Evolutionary conservation across 371 early-diverging fungal species (phyloP), one percentile per base, ranked within the genome.

Genomic region (Batkoa obscura): DNA sequence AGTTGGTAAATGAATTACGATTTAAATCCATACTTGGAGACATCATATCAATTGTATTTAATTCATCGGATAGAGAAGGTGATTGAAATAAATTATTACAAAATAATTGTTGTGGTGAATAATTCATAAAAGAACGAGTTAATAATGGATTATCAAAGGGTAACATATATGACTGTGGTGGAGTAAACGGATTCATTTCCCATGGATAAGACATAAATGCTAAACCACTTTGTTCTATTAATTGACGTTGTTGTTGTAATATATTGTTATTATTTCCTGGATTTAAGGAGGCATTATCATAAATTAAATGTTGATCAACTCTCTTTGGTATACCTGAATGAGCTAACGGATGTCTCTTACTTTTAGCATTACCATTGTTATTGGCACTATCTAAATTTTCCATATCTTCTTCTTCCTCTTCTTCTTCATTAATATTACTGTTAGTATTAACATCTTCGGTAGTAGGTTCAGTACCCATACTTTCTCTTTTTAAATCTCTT

Each of bases 401-500:
- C 5, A 5, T 39, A 13, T 17, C 34, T 12, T 12, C 8, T 5
- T 3, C 31, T 4, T 33, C 50, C 13, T 35, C 33, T 13, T 38
- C 31, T 17, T 35, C 39, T n/a, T n/a, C n/a, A n/a, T n/a, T n/a
- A n/a, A n/a, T n/a, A n/a, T n/a, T n/a, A n/a, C n/a, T n/a, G 12
- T 6, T 5, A 3, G 38, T 3, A 37, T 34, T 3, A 12, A 41
- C 17, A 13, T 37, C 36, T 2, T 4, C 23, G 53, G 53, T 53
- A n/a, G 53, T 38, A 10, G 53, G 53, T 31, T 53, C 53, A 31
- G 38, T 41, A 9, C 53, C 53, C 5, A 31, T 31, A 3, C 15
- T 6, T 72, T 97, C 98, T 50, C 99, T 80, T 71, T 96, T 91
- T 35, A 99, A 69, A 68, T 99, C 99, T 50, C 99, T 82, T 70